Percentiles rank a stretch among this genome's conserved stretches.
phyloP scores from a whole-genome alignment of 345 rosid species.

The Syzygium oleosum region DNA sequence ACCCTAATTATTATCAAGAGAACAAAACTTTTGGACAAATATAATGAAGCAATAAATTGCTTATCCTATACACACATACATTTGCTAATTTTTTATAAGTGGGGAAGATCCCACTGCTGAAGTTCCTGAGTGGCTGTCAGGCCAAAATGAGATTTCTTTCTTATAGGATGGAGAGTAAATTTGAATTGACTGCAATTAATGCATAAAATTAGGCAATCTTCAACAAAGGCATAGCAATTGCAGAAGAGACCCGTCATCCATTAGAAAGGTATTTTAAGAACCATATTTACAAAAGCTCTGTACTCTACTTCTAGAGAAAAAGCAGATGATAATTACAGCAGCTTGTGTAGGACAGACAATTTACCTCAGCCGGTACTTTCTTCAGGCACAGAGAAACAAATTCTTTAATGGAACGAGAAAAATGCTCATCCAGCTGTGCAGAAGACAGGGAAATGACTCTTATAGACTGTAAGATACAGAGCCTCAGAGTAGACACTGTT shows the following conservation, averaged over 20 bases:
- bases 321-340: not conserved
- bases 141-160: not conserved
- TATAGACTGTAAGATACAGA: slow-evolving; percentile 6
- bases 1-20: not conserved
- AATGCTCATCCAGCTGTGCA: slow-evolving; percentile 97
- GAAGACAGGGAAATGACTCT: slow-evolving; percentile 7
- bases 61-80: not conserved
- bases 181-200: not conserved
- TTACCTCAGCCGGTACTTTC: slow-evolving; percentile 91
- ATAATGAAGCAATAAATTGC: not conserved
- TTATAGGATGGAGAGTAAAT: not conserved
- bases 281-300: not conserved
- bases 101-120: not conserved
- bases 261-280: not conserved
- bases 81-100: not conserved
- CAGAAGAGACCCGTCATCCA: not conserved
- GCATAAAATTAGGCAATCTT: not conserved
- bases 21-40: not conserved
- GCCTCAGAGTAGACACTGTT: not conserved
- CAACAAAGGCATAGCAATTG: not conserved
- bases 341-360: not conserved
- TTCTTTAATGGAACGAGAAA: slow-evolving; percentile 95
- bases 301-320: not conserved
- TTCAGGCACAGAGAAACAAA: slow-evolving; percentile 91
- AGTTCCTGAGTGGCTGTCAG: not conserved